These are phyloP conservation scores for Cyphellophora europaea DNA, from an alignment of 2,329 filamentous ascomycete species.

Conservation along the genomic window DNA sequence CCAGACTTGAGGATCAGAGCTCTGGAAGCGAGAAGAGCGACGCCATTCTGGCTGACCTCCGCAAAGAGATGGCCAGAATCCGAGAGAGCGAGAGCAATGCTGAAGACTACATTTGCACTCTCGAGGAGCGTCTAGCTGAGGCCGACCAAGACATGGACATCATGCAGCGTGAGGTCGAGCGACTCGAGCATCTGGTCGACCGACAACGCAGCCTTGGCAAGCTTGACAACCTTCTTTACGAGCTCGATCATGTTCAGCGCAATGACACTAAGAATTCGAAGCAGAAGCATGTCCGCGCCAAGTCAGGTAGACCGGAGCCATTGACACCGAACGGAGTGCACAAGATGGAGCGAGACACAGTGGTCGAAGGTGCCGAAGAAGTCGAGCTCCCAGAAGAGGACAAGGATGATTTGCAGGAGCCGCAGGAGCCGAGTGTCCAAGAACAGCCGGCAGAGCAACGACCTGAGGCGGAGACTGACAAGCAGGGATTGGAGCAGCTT, in stretches of 20 bases:
- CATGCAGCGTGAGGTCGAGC: conserved; percentile 93
- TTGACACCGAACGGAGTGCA: conserved; percentile 15
- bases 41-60: conserved; percentile 72
- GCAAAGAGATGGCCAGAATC: conserved; percentile 80
- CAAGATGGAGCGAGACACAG: conserved; percentile 29
- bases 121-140: conserved; percentile 91
- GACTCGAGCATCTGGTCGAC: conserved; percentile 89
- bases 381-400: conserved; percentile 27
- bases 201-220: conserved; percentile 91
- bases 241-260: conserved; percentile 70
- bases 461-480: conserved; percentile 16
- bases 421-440: background rate
- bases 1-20: conserved; percentile 80
- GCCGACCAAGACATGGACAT: conserved; percentile 91
- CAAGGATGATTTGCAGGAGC: conserved; percentile 17
- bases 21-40: conserved; percentile 90
- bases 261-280: conserved; percentile 28
- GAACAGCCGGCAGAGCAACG: conserved; percentile 14
- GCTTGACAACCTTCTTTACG: conserved; percentile 82
- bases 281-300: background rate
- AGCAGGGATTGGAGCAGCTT: conserved; percentile 26
- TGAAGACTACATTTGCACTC: conserved; percentile 93
- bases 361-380: conserved; percentile 34
- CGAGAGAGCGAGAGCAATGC: conserved; percentile 83
- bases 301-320: no score